These are phyloP conservation scores for Eucalyptus regnans DNA, from an alignment of 345 rosid species.

Conservation along the genomic window DNA sequence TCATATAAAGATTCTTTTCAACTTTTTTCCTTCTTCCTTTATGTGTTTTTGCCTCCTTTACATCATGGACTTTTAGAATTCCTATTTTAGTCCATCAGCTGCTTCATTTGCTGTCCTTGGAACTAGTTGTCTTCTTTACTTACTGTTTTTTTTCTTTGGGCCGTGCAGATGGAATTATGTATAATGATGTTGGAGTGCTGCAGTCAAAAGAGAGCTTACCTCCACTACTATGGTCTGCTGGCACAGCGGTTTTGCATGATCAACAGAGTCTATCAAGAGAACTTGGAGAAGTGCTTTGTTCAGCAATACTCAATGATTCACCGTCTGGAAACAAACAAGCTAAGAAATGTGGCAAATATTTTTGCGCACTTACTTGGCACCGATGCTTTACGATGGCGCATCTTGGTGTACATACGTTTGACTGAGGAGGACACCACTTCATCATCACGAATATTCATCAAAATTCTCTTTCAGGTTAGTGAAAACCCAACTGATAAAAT, in stretches of 20 bases:
- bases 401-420: slow-evolving; percentile 60
- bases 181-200: slow-evolving; percentile 1
- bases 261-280: slow-evolving; percentile 80
- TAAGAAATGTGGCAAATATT: slow-evolving; percentile 84
- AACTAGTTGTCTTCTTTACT: neutral
- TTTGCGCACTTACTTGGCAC: slow-evolving; percentile 93
- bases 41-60: no score
- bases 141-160: neutral
- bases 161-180: slow-evolving; percentile 86
- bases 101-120: neutral
- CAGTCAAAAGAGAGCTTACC: slow-evolving; percentile 25
- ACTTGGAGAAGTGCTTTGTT: slow-evolving; percentile 84
- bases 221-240: slow-evolving; percentile 56
- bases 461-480: slow-evolving; percentile 82
- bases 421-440: slow-evolving; percentile 94
- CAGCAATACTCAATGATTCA: slow-evolving; percentile 92
- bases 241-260: slow-evolving; percentile 94
- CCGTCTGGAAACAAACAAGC: slow-evolving; percentile 78
- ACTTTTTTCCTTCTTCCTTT: no score
- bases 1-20: no score
- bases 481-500: no score
- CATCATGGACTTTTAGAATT: no score
- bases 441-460: slow-evolving; percentile 83
- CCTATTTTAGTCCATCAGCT: neutral
- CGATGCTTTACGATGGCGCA: slow-evolving; percentile 92